Evolutionary conservation across 495 filamentous ascomycete species (phyloP), one percentile per base, ranked within the genome.

Genomic region (Penicillium canariense): DNA sequence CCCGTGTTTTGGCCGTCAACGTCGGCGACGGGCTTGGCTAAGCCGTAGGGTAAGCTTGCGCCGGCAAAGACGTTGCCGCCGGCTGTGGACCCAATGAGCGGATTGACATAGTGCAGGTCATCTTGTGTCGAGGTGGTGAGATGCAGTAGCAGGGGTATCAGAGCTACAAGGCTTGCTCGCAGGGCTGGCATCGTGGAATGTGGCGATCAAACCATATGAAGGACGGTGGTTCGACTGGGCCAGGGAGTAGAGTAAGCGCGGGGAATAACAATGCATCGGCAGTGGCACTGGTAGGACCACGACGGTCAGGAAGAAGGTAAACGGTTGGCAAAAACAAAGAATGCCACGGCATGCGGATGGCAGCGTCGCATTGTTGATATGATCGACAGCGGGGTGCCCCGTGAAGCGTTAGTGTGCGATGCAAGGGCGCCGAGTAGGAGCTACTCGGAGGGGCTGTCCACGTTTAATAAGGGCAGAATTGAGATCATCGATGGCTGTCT

Each of bases 1-100:
- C 86, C 85, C 49, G 87, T 86, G 52, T 86, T 87, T 43, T 80
- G 77, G 40, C 79, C 81, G 48, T 80, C 80, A 27, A 84, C 85
- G 61, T 90, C 87, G 22, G 87, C 82, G 14, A 87, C 85, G 18
- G 87, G 84, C 65, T 91, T 90, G 23, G 85, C 86, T 73, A 90
- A 84, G 65, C 77, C 85, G 57, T 86, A 90, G 0, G 87, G 87
- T 12, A 89, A 66, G n/a, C 85, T 87, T 11, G 87, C 87, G 10
- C 87, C 87, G 3, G 86, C 70, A 53, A 90, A 90, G 35, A 90
- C 85, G 75, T 89, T 73, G 51, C 85, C 84, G 25, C 81, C 81
- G 55, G 77, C 78, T 25, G 63, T 77, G 56, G 78, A 78, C 14
- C 81, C 81, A 53, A 84, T 82, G 25, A 84, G 69, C 9, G 80